Percentiles rank a stretch among this genome's conserved stretches.
phyloP scores from a whole-genome alignment of 495 filamentous ascomycete species.

The Rostrohypoxylon terebratum region DNA sequence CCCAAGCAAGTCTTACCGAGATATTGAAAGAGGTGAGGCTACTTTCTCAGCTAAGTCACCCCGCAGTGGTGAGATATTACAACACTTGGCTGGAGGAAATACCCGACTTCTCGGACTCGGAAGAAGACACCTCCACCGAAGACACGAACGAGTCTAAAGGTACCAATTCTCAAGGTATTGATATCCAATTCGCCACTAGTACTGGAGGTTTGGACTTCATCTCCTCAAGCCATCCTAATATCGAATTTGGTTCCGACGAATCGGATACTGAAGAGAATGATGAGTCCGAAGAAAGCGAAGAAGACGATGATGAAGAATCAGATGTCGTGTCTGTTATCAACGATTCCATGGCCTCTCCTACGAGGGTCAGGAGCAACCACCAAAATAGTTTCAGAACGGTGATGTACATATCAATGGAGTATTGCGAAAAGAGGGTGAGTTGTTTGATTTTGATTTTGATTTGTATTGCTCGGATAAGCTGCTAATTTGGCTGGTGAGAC shows the following conservation, averaged over 20 bases:
- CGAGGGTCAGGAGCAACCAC: constrained; percentile 48
- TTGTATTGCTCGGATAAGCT: not conserved
- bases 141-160: constrained; percentile 54
- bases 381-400: constrained; percentile 53
- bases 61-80: constrained; percentile 95
- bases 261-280: constrained; percentile 64
- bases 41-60: constrained; percentile 91
- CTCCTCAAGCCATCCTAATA: constrained; percentile 82
- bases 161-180: constrained; percentile 58
- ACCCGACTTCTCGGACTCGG: constrained; percentile 65
- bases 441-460: not conserved
- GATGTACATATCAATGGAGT: constrained; percentile 83
- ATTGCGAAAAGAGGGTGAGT: constrained; percentile 89
- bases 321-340: constrained; percentile 40
- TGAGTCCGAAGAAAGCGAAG: constrained; percentile 54
- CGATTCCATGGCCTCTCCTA: constrained; percentile 46
- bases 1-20: constrained; percentile 80
- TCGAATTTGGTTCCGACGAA: constrained; percentile 83
- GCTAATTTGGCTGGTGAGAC: constrained; percentile 64
- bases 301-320: constrained; percentile 57
- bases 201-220: constrained; percentile 93
- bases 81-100: constrained; percentile 91
- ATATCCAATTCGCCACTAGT: constrained; percentile 71
- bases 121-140: constrained; percentile 70
- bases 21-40: constrained; percentile 92